Percentiles rank a stretch among this genome's conserved stretches.
Evolutionary conservation across 352 stramenopile species (phyloP).

Genomic region (Pythium folliculosum): DNA sequence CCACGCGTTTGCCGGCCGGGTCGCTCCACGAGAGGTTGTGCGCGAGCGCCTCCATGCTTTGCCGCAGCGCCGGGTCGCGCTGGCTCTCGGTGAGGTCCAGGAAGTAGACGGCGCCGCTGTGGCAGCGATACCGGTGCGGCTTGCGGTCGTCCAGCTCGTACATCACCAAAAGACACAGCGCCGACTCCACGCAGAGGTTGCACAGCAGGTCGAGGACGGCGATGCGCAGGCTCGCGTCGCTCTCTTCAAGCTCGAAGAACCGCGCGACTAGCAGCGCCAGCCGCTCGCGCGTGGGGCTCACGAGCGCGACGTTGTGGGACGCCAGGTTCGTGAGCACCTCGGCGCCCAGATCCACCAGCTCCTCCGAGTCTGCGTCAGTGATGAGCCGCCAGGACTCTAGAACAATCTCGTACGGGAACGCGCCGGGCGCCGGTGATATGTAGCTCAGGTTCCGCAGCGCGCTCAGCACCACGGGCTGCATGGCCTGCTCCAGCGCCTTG

Average conservation of each 20-base stretch:
- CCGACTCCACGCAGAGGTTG: slow-evolving; percentile 58
- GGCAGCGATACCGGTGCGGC: slow-evolving; percentile 34
- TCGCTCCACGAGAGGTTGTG: slow-evolving; percentile 83
- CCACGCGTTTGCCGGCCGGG: slow-evolving; percentile 53
- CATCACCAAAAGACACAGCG: slow-evolving; percentile 54
- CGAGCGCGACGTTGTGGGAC: slow-evolving; percentile 13
- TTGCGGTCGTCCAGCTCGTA: slow-evolving; percentile 70
- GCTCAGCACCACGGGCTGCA: slow-evolving; percentile 42
- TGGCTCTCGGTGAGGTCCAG: slow-evolving; percentile 45
- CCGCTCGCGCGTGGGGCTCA: slow-evolving; percentile 31
- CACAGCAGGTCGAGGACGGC: slow-evolving; percentile 56
- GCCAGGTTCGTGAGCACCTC: slow-evolving; percentile 30
- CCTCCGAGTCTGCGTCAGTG: neutral
- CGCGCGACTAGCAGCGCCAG: slow-evolving; percentile 35
- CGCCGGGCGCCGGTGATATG: slow-evolving; percentile 11
- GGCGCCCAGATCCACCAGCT: slow-evolving; percentile 11
- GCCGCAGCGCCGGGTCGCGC: slow-evolving; percentile 40
- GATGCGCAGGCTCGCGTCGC: slow-evolving; percentile 33
- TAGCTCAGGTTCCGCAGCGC: slow-evolving; percentile 55
- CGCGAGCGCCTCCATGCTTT: slow-evolving; percentile 63
- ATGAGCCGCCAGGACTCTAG: slow-evolving; percentile 23
- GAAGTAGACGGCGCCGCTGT: slow-evolving; percentile 69
- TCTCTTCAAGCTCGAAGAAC: slow-evolving; percentile 32
- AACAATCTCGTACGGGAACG: slow-evolving; percentile 22
- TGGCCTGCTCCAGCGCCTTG: slow-evolving; percentile 11